phyloP scores from a whole-genome alignment of 2,329 filamentous ascomycete species.

The Aphanoascus verrucosus region DNA sequence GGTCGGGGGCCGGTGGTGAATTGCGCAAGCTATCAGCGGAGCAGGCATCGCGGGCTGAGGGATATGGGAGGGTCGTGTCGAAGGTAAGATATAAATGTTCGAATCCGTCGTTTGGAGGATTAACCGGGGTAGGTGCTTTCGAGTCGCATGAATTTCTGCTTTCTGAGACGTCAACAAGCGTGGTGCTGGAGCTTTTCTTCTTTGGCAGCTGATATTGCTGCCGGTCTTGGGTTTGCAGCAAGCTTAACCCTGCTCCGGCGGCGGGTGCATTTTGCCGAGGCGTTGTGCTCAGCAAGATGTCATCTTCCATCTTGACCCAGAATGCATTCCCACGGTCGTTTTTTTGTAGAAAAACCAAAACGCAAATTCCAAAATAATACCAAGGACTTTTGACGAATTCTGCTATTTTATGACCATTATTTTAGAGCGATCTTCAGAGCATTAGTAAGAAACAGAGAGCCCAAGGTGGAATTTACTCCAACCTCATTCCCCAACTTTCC shows the following conservation, averaged over 20 bases:
- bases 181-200: constrained; percentile 2
- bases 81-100: constrained; percentile 52
- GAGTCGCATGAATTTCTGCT: neutral
- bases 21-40: constrained; percentile 22
- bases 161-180: constrained; percentile 1
- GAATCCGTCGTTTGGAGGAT: constrained; percentile 27
- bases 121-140: neutral
- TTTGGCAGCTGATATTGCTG: neutral
- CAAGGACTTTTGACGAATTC: too few relatives aligned
- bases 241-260: neutral
- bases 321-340: neutral
- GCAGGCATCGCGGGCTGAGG: constrained; percentile 26
- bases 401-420: too few relatives aligned
- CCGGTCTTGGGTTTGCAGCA: neutral
- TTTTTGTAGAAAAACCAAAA: neutral
- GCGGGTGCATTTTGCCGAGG: neutral
- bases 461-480: too few relatives aligned
- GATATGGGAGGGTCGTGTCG: constrained; percentile 47
- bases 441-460: too few relatives aligned
- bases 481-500: too few relatives aligned
- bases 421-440: too few relatives aligned
- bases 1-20: constrained; percentile 52
- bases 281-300: neutral
- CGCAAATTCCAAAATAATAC: too few relatives aligned
- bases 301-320: neutral